Evolutionary conservation across 2,329 filamentous ascomycete genomes (phyloP), one percentile per base, ranked within the genome.

Genomic region (Fusarium phyllophilum): DNA sequence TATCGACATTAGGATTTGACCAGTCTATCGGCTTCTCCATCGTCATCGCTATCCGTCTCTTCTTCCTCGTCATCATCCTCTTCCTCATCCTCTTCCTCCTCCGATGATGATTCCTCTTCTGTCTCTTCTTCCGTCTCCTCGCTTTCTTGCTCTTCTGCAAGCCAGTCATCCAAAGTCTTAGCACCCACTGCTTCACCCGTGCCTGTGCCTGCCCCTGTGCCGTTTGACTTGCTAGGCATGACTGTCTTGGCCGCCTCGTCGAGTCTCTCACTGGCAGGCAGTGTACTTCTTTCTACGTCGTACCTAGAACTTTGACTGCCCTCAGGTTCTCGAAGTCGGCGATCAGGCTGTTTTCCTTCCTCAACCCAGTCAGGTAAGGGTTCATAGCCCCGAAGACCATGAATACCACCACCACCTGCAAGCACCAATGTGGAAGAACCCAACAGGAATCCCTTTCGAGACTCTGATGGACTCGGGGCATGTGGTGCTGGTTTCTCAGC

Each of bases 401-500:
- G 91, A 15, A 93, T 83, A 7, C 92, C 93, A 11, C 90, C 90
- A 12, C 93, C 93, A 3, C 91, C 91, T 3, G 94, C 95, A 17
- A 98, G 86, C 0, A 98, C 93, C 2, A 98, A 88, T 22, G 94
- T 96, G 3, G 96, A 90, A 6, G 94, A 96, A 17, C 96, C 96
- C 1, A 99, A 87, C 3, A 92, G 86, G 66, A 96, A 92, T 1
- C 90, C 92, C 73, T 92, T 94, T 39, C 95, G 89, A 6, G 89
- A 91, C 80, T 97, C 95, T 0, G 94, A 97, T 2, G 96, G 96
- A 67, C 94, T 97, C 0, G 95, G 95, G 0, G 93, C 93, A 69
- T 97, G 94, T 0, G 96, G 96, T 0, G 96, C 94, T 0, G 96
- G 96, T 81, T 99, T 99, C 0, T 96, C 95, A 1, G 96, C 96